Base-by-base conservation (phyloP, 208 protist genomes). In the Acanthamoeba divionensis region DNA sequence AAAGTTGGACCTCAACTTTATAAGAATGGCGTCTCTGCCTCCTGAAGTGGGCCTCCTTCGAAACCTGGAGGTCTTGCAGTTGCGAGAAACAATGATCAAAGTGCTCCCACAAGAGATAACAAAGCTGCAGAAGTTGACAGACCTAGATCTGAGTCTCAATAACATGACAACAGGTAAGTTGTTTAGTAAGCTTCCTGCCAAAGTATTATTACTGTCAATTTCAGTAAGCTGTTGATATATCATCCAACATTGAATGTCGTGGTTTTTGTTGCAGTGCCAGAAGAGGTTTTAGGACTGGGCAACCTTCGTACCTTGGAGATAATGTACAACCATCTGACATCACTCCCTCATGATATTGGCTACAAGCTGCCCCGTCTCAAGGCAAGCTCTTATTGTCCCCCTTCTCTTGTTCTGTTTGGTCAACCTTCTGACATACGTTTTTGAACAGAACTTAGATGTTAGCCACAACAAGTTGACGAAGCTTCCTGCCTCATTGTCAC, bases 1-100 rank as follows among this genome's bases (percentile, higher is more conserved):
- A 18, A 85, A 85, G 75, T 55, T 85, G 10, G 75, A 85, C 52
- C 75, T 85, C 31, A 85, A 85, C 75, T 85, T 85, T 33, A 85
- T 85, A 10, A 48, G 75, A 10, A 57, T 85, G 75, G 66, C 54
- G 21, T 50, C 41, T 24, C 75, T 85, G n/a, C 75, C 75, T 21
- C 26, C 26, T 1, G 75, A 85, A 55, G 66, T 85, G 18, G 75
- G 75, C 50, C 54, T 52, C 21, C 54, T 85, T 10, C 45, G 31
- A 15, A 85, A 85, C 18, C 75, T 85, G 24, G 75, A 85, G 48
- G 48, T 85, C 24, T 33, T 85, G 75, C 75, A 85, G 54, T 38
- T 85, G 26, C 45, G 75, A 8, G 75, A 85, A n/a, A 85, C 75
- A 21, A 85, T 85, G 75, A 85, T 85, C 75, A 85, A 85, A 38